Base-by-base conservation (phyloP, 1,284 basidiomycete species). In the Malassezia sympodialis region DNA sequence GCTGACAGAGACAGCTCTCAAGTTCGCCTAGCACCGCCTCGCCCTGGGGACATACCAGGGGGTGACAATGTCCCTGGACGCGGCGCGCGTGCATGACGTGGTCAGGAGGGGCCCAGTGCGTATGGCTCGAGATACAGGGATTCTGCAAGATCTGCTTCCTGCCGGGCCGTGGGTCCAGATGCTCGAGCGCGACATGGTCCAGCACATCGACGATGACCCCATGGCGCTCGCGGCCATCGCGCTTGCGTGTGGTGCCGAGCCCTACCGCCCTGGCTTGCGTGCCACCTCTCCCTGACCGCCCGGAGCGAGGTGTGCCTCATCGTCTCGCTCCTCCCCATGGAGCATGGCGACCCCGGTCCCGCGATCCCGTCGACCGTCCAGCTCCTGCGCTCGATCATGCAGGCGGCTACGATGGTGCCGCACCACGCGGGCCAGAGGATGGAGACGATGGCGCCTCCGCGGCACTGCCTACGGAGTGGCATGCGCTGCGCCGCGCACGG, bases 241-340 rank as follows among this genome's bases (percentile, higher is more conserved):
- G 4, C 7, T 34, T 4, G 8, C 34, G 26, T 24, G 17, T 12
- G 51, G 28, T 8, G 3, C 44, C 12, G 45, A 41, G 8, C 10
- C 15, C 39, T 42, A 42, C 17, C 27, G 23, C 23, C 24, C 24
- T 14, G 50, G 49, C 28, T 26, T 14, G 40, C n/a, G 21, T 27
- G 24, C 24, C 5, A 60, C 19, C 60, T 59, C 11, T 65, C 59
- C 10, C 42, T 60, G 4, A 61, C 65, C 19, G 65, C 58, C 96
- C 68, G 90, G 96, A 55, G 88, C 96, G 83, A 78, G 84, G 0
- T 78, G 82, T 10, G 56, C 60, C 26, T 44, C 12, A 4, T 39
- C 37, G 37, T 39, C 37, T 19, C 17, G 12, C 21, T 39, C 19
- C 10, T 39, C 4, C 8, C 1, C 10, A 39, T 39, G 8, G 37